phyloP scores from a whole-genome alignment of 1,284 basidiomycete genomes.

The Rhodofomes roseus region DNA sequence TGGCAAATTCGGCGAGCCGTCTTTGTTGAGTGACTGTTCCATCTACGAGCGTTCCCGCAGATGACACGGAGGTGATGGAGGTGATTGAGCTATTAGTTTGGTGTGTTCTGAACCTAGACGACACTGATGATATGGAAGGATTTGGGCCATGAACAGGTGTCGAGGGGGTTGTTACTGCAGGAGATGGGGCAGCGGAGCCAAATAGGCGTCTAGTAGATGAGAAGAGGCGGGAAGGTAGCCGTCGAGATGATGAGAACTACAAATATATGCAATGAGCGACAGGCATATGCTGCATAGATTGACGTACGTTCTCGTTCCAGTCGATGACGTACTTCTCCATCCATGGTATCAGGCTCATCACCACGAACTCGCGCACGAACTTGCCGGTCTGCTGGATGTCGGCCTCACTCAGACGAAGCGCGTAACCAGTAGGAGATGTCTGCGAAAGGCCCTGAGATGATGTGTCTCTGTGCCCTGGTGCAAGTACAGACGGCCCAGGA shows the following conservation, averaged over 20 bases:
- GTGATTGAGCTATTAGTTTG: constrained; percentile 31
- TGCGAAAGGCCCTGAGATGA: constrained; percentile 4
- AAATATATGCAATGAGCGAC: constrained; percentile 1
- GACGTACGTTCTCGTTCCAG: constrained; percentile 84
- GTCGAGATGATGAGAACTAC: constrained; percentile 78
- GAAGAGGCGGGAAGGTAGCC: constrained; percentile 77
- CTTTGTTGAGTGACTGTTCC: constrained; percentile 56
- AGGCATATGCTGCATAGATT: not conserved
- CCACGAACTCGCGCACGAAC: constrained; percentile 87
- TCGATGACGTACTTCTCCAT: constrained; percentile 94
- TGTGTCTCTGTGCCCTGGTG: constrained; percentile 6
- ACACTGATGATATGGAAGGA: constrained; percentile 38
- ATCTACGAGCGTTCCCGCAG: constrained; percentile 31
- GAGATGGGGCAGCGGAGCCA: constrained; percentile 50
- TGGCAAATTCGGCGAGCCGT: constrained; percentile 94
- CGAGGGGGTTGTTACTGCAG: constrained; percentile 42
- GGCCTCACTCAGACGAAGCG: constrained; percentile 50
- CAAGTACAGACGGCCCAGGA: constrained; percentile 15
- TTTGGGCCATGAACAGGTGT: constrained; percentile 29
- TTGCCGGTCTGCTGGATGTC: constrained; percentile 81
- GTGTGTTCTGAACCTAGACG: constrained; percentile 41
- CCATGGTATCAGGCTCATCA: constrained; percentile 91
- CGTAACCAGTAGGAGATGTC: constrained; percentile 10
- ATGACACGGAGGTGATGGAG: constrained; percentile 29
- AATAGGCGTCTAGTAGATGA: constrained; percentile 91